Conservation (phyloP, 345 rosid genomes). For the Brassica juncea region DNA sequence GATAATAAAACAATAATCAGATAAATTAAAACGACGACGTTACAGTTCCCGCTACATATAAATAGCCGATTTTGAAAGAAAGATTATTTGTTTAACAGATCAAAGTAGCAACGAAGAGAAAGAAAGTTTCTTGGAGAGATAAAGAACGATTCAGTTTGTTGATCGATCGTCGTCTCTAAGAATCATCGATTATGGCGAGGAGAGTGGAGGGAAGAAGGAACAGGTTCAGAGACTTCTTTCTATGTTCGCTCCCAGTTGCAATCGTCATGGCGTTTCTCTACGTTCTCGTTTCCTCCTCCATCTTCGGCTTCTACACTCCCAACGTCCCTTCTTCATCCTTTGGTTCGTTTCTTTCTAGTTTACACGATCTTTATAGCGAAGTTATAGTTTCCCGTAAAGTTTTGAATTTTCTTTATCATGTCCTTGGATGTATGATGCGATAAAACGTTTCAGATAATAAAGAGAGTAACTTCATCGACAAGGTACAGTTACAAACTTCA, state of each 20-base stretch:
- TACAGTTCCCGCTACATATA: not conserved
- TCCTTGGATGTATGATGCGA: no score
- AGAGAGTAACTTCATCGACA: constrained; percentile 43
- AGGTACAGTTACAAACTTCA: constrained; percentile 42
- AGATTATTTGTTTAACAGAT: not conserved
- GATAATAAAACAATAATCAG: not conserved
- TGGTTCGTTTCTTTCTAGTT: constrained; percentile 44
- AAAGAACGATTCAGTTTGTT: not conserved
- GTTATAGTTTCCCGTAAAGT: no score
- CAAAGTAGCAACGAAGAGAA: not conserved
- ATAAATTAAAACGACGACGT: not conserved
- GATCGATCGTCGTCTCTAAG: constrained; percentile 19
- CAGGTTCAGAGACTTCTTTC: not conserved
- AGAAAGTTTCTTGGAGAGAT: not conserved
- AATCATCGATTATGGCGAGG: not conserved
- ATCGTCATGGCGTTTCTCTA: not conserved
- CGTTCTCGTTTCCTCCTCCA: not conserved
- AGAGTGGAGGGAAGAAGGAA: not conserved
- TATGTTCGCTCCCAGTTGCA: not conserved
- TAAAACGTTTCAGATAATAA: constrained; percentile 11
- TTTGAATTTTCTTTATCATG: not conserved
- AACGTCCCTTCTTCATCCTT: constrained; percentile 25
- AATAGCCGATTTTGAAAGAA: not conserved
- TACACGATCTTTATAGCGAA: no score
- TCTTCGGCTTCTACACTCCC: constrained; percentile 55